phyloP scores from a whole-genome alignment of 176 grass and related monocot genomes.

The Musa schizocarpa region DNA sequence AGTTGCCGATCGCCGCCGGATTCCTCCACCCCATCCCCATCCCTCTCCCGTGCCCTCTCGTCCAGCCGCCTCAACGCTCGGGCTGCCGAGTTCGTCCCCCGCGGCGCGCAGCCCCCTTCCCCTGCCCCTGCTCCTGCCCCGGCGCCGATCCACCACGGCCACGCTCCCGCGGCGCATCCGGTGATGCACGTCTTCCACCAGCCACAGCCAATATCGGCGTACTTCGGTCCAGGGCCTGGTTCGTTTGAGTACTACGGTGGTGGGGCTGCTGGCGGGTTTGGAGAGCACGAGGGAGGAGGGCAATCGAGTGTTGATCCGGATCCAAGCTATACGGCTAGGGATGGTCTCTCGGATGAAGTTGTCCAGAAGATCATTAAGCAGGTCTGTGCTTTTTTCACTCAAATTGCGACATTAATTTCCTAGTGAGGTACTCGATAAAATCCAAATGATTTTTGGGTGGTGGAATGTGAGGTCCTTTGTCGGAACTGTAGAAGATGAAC shows the following conservation, averaged over 20 bases:
- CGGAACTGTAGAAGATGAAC: too few species aligned
- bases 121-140: not conserved
- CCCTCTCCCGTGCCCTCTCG: constrained; percentile 44
- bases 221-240: not conserved
- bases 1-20: constrained; percentile 1
- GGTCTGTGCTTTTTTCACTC: not conserved
- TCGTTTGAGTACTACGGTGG: constrained; percentile 9
- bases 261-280: not conserved
- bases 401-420: constrained; percentile 46
- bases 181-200: constrained; percentile 7
- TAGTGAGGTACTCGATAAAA: constrained; percentile 36
- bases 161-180: not conserved
- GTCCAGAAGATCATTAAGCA: constrained; percentile 18
- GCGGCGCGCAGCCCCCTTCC: constrained; percentile 20
- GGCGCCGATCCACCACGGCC: constrained; percentile 1
- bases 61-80: constrained; percentile 70
- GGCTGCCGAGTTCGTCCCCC: constrained; percentile 88
- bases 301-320: not conserved
- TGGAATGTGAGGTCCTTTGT: too few species aligned
- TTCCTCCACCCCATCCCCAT: constrained; percentile 24
- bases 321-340: not conserved
- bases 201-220: not conserved
- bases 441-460: constrained; percentile 2
- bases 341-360: constrained; percentile 15
- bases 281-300: constrained; percentile 14